phyloP scores from a whole-genome alignment of 2,329 filamentous ascomycete species.

The Juglanconis oblonga region DNA sequence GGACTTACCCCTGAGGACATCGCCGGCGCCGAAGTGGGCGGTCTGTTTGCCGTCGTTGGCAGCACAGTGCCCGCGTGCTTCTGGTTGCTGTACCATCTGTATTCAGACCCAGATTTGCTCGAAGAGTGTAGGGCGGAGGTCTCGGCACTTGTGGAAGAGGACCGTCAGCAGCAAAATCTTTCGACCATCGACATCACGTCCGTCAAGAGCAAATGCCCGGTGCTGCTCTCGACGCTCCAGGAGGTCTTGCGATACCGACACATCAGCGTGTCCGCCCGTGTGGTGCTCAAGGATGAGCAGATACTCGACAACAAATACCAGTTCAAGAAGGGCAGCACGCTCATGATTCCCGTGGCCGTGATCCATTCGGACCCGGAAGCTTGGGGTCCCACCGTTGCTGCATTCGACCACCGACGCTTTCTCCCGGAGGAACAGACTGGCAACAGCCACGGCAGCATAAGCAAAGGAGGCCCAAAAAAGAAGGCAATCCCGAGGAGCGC shows the following conservation, averaged over 20 bases:
- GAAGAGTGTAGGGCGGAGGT: constrained; percentile 25
- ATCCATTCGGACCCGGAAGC: background rate
- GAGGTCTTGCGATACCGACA: constrained; percentile 35
- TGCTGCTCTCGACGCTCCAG: constrained; percentile 35
- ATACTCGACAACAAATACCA: constrained; percentile 12
- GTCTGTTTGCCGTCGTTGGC: constrained; percentile 32
- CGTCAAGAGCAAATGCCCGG: constrained; percentile 31
- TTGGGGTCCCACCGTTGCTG: background rate
- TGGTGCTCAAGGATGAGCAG: constrained; percentile 3
- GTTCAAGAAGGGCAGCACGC: constrained; percentile 15
- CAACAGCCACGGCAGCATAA: background rate
- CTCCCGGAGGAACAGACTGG: background rate
- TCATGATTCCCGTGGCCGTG: constrained; percentile 3
- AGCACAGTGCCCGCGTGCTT: constrained; percentile 36
- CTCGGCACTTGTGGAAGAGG: background rate
- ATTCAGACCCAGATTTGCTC: constrained; percentile 29
- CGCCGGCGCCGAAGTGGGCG: constrained; percentile 35
- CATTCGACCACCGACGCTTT: constrained; percentile 8
- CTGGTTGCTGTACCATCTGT: constrained; percentile 36
- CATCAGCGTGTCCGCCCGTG: constrained; percentile 27
- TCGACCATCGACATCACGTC: constrained; percentile 26
- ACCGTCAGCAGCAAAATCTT: background rate
- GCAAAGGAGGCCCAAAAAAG: background rate
- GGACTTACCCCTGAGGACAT: constrained; percentile 31
- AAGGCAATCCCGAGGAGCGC: constrained; percentile 23